phyloP scores from a whole-genome alignment of 2,329 filamentous ascomycete genomes.

The Calonectria leucothoes region DNA sequence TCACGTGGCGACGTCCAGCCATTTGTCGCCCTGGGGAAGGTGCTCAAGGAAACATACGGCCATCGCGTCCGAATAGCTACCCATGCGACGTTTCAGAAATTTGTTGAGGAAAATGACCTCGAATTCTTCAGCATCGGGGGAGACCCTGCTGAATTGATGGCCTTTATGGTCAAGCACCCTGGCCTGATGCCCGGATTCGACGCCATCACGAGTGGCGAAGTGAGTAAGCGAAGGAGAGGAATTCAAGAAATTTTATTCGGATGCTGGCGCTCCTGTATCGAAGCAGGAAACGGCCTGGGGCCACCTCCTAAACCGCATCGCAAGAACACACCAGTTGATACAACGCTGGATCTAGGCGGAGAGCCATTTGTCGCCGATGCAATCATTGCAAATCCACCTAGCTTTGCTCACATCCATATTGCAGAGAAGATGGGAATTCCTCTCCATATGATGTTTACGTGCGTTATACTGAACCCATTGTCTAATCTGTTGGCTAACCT shows the following conservation, averaged over 20 bases:
- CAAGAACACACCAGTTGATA: slow-evolving; percentile 59
- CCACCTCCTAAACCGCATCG: slow-evolving; percentile 59
- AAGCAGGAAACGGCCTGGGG: slow-evolving; percentile 76
- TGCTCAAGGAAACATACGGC: slow-evolving; percentile 71
- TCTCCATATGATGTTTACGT: slow-evolving; percentile 91
- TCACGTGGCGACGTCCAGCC: slow-evolving; percentile 82
- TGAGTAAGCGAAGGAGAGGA: slow-evolving; percentile 78
- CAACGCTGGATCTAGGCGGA: slow-evolving; percentile 49
- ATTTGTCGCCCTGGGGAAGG: slow-evolving; percentile 76
- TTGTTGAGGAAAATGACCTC: slow-evolving; percentile 76
- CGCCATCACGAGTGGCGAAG: slow-evolving; percentile 79
- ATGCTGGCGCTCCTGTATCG: slow-evolving; percentile 88
- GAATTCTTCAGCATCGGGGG: slow-evolving; percentile 85
- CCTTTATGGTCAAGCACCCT: slow-evolving; percentile 92
- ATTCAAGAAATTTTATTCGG: slow-evolving; percentile 85
- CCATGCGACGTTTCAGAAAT: slow-evolving; percentile 74
- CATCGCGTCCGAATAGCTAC: slow-evolving; percentile 82
- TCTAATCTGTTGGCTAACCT: not conserved
- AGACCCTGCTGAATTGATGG: slow-evolving; percentile 81
- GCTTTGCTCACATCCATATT: slow-evolving; percentile 80
- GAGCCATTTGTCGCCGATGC: slow-evolving; percentile 85
- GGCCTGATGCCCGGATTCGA: slow-evolving; percentile 87
- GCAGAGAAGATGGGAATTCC: slow-evolving; percentile 82
- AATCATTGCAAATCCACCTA: slow-evolving; percentile 83
- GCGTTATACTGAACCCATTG: slow-evolving; percentile 47